Conservation (phyloP, 805 yeast species). For the Candida awuae region DNA sequence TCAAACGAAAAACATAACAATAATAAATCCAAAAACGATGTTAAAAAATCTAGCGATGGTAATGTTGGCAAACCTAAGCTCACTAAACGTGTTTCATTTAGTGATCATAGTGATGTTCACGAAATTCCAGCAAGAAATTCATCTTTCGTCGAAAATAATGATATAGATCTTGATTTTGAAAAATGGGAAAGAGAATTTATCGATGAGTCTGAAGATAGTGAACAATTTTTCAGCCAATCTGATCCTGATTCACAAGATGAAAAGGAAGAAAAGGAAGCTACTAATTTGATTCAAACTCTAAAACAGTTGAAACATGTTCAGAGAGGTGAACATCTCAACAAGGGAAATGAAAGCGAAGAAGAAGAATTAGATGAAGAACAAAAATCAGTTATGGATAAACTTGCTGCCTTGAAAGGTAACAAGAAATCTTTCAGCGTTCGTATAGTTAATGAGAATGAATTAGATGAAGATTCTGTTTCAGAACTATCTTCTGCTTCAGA, state of each 20-base stretch:
- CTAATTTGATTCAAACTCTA: slow-evolving; percentile 9
- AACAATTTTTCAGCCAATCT: slow-evolving; percentile 3
- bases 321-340: slow-evolving; percentile 15
- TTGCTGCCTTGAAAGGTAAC: slow-evolving; percentile 33
- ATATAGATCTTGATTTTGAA: slow-evolving; percentile 9
- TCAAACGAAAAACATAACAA: background rate
- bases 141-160: background rate
- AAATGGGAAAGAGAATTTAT: slow-evolving; percentile 11
- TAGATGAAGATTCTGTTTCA: slow-evolving; percentile 10
- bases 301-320: slow-evolving; percentile 14
- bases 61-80: slow-evolving; percentile 4
- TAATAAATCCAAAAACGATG: background rate
- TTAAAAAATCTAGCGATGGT: background rate
- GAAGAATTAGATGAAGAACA: slow-evolving; percentile 8
- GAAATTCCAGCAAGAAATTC: slow-evolving; percentile 12
- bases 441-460: slow-evolving; percentile 16
- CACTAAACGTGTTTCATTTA: slow-evolving; percentile 18
- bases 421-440: slow-evolving; percentile 9
- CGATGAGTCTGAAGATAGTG: slow-evolving; percentile 10
- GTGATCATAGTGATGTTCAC: slow-evolving; percentile 14
- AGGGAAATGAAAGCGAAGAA: background rate
- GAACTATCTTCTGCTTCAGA: slow-evolving; percentile 16
- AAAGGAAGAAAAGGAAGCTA: slow-evolving; percentile 11
- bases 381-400: slow-evolving; percentile 32
- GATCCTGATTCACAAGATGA: slow-evolving; percentile 15